These are phyloP conservation scores for Actinidia chinensis DNA, from an alignment of 179 eudicot genomes.

Conservation along the genomic window DNA sequence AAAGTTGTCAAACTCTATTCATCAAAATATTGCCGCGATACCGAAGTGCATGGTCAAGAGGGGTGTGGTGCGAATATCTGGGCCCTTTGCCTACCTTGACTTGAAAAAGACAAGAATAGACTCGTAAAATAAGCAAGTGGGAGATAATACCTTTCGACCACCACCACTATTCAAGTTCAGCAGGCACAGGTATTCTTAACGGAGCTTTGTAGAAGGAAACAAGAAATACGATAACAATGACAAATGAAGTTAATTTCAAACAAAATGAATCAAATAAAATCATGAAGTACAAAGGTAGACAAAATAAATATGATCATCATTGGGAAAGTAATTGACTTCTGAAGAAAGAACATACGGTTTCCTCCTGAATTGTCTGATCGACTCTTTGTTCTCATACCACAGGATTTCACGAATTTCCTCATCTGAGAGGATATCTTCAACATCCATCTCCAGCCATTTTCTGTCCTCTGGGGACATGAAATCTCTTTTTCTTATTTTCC, in stretches of 20 bases:
- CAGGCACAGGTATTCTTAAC: conserved; percentile 79
- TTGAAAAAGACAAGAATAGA: background rate
- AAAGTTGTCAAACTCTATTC: background rate
- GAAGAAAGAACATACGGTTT: conserved; percentile 64
- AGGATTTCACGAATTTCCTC: conserved; percentile 61
- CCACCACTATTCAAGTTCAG: conserved; percentile 81
- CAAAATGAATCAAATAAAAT: too few species aligned
- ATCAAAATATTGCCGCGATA: background rate
- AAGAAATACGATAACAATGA: background rate
- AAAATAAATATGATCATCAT: conserved; percentile 8
- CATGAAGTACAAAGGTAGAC: background rate
- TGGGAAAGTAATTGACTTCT: conserved; percentile 10
- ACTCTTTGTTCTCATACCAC: conserved; percentile 72
- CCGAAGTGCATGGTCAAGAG: background rate
- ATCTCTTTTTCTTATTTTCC: conserved; percentile 74
- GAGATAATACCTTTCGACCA: conserved; percentile 56
- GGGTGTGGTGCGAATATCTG: background rate
- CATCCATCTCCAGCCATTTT: conserved; percentile 89
- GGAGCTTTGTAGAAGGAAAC: conserved; percentile 78
- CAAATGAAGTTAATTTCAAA: conserved; percentile 18
- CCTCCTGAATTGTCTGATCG: conserved; percentile 57
- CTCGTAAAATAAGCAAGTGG: background rate
- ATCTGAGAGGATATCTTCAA: conserved; percentile 63
- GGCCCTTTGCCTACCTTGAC: background rate
- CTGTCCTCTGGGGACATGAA: conserved; percentile 74